phyloP scores from a whole-genome alignment of 1,139 yeast genomes.

The Saccharomyces hybrid region DNA sequence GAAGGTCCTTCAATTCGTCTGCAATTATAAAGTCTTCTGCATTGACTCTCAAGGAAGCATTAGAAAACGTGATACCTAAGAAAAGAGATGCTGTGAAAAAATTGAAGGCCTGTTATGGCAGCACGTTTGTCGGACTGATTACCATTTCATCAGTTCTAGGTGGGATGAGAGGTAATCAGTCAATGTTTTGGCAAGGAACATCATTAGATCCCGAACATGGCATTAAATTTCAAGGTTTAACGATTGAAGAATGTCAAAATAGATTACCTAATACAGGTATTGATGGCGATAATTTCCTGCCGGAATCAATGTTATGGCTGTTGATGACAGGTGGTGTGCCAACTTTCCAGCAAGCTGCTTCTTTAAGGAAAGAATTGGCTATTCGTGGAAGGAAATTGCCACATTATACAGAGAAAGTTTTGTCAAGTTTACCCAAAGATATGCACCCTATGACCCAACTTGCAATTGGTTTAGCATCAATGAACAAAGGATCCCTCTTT shows the following conservation, averaged over 20 bases:
- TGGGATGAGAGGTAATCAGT: constrained; percentile 49
- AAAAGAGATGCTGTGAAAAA: constrained; percentile 34
- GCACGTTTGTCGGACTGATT: constrained; percentile 35
- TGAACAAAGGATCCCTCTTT: constrained; percentile 83
- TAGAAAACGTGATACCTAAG: constrained; percentile 37
- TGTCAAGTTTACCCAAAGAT: constrained; percentile 75
- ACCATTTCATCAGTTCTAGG: constrained; percentile 42
- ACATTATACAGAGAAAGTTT: constrained; percentile 71
- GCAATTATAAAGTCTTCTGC: not conserved
- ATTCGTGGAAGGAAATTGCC: constrained; percentile 73
- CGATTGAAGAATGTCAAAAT: constrained; percentile 45
- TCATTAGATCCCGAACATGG: constrained; percentile 46
- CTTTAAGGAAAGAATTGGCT: constrained; percentile 74
- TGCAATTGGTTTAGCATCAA: constrained; percentile 85
- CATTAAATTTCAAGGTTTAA: constrained; percentile 46
- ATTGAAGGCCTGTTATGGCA: constrained; percentile 33
- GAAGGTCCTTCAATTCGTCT: not conserved
- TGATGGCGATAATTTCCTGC: constrained; percentile 44
- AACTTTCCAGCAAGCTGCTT: constrained; percentile 63
- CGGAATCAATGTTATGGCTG: constrained; percentile 91
- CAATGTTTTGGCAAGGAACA: constrained; percentile 49
- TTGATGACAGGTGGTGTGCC: constrained; percentile 88
- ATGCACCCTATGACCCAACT: constrained; percentile 98
- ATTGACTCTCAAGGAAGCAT: constrained; percentile 32
- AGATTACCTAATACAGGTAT: constrained; percentile 33